Evolutionary conservation across 345 rosid species (phyloP), one percentile per base, ranked within the genome.

Genomic region (Boechera divaricarpa): DNA sequence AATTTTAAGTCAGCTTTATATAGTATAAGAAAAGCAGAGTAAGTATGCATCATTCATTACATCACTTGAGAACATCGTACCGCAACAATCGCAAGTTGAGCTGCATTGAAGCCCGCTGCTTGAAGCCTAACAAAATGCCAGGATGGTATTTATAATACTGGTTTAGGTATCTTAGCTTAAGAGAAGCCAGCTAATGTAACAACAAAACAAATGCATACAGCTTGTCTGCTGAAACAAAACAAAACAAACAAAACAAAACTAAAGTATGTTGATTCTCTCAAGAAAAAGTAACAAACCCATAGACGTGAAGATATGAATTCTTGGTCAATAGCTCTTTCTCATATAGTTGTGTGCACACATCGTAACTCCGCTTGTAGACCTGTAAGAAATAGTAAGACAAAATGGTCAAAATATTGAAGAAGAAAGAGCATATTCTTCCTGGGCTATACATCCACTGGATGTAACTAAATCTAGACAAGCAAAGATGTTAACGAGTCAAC

Each of bases 251-350:
- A 11, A 74, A 18, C 5, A 13, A 71, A 35, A 69, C 36, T 59
- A 15, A 74, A 63, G 5, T 45, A 31, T 55, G 15, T 33, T 44
- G 51, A 55, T 63, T 54, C 18, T 77, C 32, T 77, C 41, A 57
- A 57, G 64, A 54, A 65, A 31, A 57, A 41, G 73, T 52, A 73
- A 83, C 90, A 62, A 66, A 95, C 99, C 99, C 99, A 52, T 95
- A 91, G 62, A 91, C 75, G 67, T 91, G 80, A 59, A 89, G 90
- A 80, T 86, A 95, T 53, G 99, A 95, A 87, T 72, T 85, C 63
- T 91, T 96, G 8, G 87, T 87, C 82, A 90, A 79, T 76, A 92
- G 87, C 84, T 95, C 99, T 84, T 91, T 95, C 82, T 91, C 96
- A 80, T 92, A 92, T 33, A 95, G 83, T 82, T 88, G 94, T 87